Base-by-base conservation (phyloP, 2,329 filamentous ascomycete species). In the Penicillium palitans region DNA sequence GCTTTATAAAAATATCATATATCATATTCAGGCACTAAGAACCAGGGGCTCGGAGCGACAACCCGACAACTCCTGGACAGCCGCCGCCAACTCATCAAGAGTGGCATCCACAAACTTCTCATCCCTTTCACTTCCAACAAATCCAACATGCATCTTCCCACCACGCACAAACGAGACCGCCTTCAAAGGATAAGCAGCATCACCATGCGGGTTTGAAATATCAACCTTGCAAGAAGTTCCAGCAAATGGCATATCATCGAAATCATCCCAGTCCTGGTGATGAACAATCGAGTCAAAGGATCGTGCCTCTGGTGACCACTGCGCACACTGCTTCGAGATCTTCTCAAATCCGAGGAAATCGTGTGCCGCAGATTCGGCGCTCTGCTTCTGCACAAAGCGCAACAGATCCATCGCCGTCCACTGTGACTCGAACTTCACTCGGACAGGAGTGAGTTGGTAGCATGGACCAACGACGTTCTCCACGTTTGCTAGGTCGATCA, bases 401-500 rank as follows among this genome's bases (percentile, higher is more conserved):
- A 85, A 72, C 1, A 85, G 74, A 52, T 84, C 79, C 10, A 72
- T 61, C 0, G 74, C 79, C 1, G 78, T 83, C 80, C 82, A 83
- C 2, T 70, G 63, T 0, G 73, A 48, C 2, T 78, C 72, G 67
- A 88, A 83, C 27, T 70, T 71, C 4, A 88, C 79, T 27, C 86
- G 80, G 35, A 87, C 77, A 0, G 87, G 86, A 0, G 86, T 80
- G 69, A 72, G 59, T 44, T 72, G 70, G 53, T 72, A 88, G 59
- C 84, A 86, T 0, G 86, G 86, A 0, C 87, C 87, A 29, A 83
- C 77, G 55, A 88, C 81, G 52, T 78, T 74, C 59, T 86, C 82
- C 12, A 80, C 79, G 58, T 78, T 76, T 24, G 77, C 69, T 0
- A 86, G 73, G 60, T 82, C 81, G 40, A 84, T 79, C 66, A 82